These are phyloP conservation scores for Talaromyces borbonicus DNA, from an alignment of 495 filamentous ascomycete genomes.

Conservation along the genomic window DNA sequence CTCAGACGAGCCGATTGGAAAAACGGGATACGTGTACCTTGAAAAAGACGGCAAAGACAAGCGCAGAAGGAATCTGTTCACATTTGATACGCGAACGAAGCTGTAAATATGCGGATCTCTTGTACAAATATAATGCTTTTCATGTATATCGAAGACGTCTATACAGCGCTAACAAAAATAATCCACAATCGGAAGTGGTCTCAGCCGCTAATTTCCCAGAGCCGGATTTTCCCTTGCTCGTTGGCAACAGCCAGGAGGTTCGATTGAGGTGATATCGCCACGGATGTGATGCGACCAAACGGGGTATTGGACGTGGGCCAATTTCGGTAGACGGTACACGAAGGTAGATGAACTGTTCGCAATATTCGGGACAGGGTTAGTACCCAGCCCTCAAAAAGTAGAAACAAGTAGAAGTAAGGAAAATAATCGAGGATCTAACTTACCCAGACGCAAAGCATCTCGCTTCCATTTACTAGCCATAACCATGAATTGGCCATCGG, in stretches of 20 bases:
- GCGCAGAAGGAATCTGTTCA: conserved; percentile 28
- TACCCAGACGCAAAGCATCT: conserved; percentile 69
- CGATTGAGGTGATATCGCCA: conserved; percentile 63
- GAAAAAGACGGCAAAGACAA: conserved; percentile 13
- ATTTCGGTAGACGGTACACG: conserved; percentile 87
- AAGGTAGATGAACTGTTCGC: conserved; percentile 67
- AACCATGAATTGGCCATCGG: conserved; percentile 79
- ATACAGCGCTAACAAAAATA: no score
- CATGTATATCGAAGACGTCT: no score
- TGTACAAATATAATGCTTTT: no score
- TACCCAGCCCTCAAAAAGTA: no score
- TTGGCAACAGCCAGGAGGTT: conserved; percentile 75
- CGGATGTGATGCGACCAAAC: conserved; percentile 69
- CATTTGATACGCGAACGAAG: conserved; percentile 15
- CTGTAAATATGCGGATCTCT: no score
- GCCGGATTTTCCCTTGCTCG: conserved; percentile 70
- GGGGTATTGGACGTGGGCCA: conserved; percentile 92
- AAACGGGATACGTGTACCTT: conserved; percentile 23
- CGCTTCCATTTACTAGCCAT: conserved; percentile 79
- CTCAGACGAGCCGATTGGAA: conserved; percentile 30
- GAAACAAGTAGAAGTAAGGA: no score
- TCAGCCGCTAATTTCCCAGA: conserved; percentile 71
- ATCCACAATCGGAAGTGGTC: not conserved
- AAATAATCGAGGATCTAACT: conserved; percentile 10
- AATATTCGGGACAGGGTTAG: conserved; percentile 8